A percentile compares a stretch with the other conserved stretches of the same genome.
These are phyloP conservation scores for Tillandsia fasciculata DNA, from an alignment of 176 grass and related monocot genomes.

Conservation along the genomic window DNA sequence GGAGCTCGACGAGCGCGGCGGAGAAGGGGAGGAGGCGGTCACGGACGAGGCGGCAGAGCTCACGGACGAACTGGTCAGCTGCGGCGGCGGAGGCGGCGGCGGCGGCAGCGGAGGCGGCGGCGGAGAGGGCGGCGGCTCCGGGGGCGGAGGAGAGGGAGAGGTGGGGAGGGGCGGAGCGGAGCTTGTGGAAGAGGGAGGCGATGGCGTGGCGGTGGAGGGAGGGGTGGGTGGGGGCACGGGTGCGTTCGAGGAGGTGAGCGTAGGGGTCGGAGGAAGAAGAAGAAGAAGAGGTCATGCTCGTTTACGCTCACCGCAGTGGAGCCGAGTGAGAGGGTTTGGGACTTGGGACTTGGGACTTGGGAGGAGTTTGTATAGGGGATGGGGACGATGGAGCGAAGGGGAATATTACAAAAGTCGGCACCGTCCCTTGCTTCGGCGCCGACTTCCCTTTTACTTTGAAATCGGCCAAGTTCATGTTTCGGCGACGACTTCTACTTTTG, in stretches of 20 bases:
- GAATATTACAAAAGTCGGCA: no score
- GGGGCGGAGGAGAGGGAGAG: conserved; percentile 28
- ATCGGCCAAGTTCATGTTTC: no score
- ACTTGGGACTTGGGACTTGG: not conserved
- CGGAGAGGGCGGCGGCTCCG: conserved; percentile 14
- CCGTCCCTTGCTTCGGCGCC: no score
- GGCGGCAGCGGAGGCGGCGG: conserved; percentile 23
- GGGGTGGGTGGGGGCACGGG: conserved; percentile 7
- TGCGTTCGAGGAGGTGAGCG: conserved; percentile 21
- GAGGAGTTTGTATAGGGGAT: no score
- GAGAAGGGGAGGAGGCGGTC: conserved; percentile 24
- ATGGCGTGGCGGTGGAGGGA: conserved; percentile 22
- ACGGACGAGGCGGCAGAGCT: conserved; percentile 32
- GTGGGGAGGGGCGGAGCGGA: conserved; percentile 33
- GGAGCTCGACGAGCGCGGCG: conserved; percentile 30
- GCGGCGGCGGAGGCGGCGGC: conserved; percentile 21
- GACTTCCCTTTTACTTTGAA: no score
- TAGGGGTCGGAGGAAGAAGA: conserved; percentile 32
- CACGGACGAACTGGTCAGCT: conserved; percentile 34
- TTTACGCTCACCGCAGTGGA: conserved; percentile 21
- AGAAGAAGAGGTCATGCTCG: conserved; percentile 25
- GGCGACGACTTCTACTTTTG: no score
- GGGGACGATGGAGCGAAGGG: no score
- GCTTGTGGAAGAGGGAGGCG: conserved; percentile 16
- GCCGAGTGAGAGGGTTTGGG: conserved; percentile 27